phyloP scores from a whole-genome alignment of 2,329 filamentous ascomycete species.

The Lachnellula cervina region DNA sequence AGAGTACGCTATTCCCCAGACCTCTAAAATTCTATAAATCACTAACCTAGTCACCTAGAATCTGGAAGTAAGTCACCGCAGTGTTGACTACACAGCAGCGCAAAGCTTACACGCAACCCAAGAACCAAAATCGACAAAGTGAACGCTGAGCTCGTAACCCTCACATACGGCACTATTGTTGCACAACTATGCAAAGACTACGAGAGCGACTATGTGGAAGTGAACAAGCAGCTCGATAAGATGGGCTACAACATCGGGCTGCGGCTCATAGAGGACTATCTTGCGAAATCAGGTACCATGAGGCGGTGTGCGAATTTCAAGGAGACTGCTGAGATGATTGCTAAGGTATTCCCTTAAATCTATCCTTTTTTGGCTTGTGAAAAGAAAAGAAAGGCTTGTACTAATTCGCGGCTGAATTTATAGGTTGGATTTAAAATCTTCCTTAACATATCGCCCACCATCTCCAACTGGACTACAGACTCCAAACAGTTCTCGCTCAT shows the following conservation, averaged over 20 bases:
- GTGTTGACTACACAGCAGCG: background rate
- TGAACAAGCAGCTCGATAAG: slow-evolving; percentile 96
- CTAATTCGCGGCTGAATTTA: background rate
- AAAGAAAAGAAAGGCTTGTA: background rate
- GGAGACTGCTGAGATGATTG: slow-evolving; percentile 95
- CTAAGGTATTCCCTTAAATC: slow-evolving; percentile 51
- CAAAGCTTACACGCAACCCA: slow-evolving; percentile 29
- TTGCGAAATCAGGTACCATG: slow-evolving; percentile 88
- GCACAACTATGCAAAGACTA: slow-evolving; percentile 96
- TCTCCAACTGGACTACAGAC: slow-evolving; percentile 94
- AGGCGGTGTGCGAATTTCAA: slow-evolving; percentile 87
- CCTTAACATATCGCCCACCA: slow-evolving; percentile 87
- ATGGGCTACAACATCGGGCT: slow-evolving; percentile 99
- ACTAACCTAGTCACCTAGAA: slow-evolving; percentile 28
- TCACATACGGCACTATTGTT: slow-evolving; percentile 97
- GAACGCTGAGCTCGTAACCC: slow-evolving; percentile 92
- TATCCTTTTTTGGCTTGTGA: background rate
- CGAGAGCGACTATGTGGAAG: slow-evolving; percentile 86
- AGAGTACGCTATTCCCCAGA: slow-evolving; percentile 51
- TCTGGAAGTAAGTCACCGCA: slow-evolving; percentile 34
- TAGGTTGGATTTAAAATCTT: slow-evolving; percentile 99
- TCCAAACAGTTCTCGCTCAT: slow-evolving; percentile 94
- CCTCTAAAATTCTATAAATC: background rate
- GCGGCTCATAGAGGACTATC: slow-evolving; percentile 92
- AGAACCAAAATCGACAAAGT: slow-evolving; percentile 96